phyloP scores from a whole-genome alignment of 2,329 filamentous ascomycete species.

The Claviceps purpurea region DNA sequence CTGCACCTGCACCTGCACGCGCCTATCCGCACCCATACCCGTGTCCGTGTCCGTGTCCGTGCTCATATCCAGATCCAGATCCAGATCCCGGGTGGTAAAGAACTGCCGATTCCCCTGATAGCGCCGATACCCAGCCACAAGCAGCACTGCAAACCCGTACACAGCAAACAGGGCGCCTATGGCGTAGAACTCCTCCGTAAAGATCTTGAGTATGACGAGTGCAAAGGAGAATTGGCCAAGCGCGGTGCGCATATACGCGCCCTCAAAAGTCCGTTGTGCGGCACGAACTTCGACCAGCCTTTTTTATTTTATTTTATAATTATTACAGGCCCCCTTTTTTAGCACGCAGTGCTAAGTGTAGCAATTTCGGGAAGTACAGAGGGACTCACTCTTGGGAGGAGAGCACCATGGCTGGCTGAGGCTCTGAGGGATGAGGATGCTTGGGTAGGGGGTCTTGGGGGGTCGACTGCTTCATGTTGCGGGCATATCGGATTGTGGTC shows the following conservation, averaged over 20 bases:
- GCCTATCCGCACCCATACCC: not conserved
- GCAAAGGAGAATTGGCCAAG: conserved; percentile 92
- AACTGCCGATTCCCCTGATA: conserved; percentile 92
- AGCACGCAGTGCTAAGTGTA: not conserved
- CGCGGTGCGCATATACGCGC: conserved; percentile 89
- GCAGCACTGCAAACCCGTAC: conserved; percentile 74
- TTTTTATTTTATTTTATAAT: not conserved
- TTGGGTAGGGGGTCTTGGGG: conserved; percentile 64
- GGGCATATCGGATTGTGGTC: too few species aligned
- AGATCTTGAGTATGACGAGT: conserved; percentile 81
- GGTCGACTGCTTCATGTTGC: conserved; percentile 33
- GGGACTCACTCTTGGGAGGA: conserved; percentile 54
- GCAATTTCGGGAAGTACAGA: conserved; percentile 7
- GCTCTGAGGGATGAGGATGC: conserved; percentile 66
- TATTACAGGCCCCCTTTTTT: not conserved
- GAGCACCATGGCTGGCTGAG: conserved; percentile 51
- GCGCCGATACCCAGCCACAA: conserved; percentile 72
- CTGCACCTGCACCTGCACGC: not conserved
- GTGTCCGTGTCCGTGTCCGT: not conserved
- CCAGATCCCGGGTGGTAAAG: conserved; percentile 40
- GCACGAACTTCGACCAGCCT: conserved; percentile 86
- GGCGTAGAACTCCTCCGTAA: conserved; percentile 89
- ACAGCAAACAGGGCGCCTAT: conserved; percentile 93
- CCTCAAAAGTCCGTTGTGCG: conserved; percentile 91
- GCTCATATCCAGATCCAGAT: not conserved